A percentile compares a stretch with the other conserved stretches of the same genome.
Evolutionary conservation across 306 rosid genomes (phyloP).

Genomic region (Neltuma alba): DNA sequence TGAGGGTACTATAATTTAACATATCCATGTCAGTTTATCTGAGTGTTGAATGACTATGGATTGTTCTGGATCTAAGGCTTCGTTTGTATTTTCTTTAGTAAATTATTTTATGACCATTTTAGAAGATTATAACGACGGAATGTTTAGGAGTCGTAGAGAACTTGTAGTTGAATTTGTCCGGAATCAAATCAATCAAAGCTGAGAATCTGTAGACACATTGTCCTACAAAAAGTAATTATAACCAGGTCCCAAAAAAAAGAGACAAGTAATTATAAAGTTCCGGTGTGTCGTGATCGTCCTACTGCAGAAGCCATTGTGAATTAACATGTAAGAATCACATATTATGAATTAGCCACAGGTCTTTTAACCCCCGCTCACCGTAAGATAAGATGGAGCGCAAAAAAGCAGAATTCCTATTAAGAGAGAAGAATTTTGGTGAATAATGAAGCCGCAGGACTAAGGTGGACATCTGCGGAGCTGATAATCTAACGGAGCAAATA

Average conservation of each 20-base stretch:
- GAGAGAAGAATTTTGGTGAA: background rate
- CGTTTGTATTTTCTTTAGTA: background rate
- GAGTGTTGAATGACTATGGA: background rate
- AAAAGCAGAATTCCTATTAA: background rate
- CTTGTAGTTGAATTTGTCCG: background rate
- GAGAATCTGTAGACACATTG: background rate
- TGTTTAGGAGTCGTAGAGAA: background rate
- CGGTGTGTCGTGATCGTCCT: background rate
- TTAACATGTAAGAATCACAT: background rate
- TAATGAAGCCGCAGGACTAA: background rate
- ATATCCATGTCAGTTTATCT: background rate
- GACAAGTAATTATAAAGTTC: too few relatives aligned
- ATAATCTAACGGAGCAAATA: constrained; percentile 42
- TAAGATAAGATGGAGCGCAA: background rate
- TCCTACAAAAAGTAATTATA: too few relatives aligned
- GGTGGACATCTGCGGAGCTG: constrained; percentile 1
- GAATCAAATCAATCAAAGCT: background rate
- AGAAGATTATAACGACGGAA: background rate
- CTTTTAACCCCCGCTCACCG: background rate
- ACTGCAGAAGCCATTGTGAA: background rate
- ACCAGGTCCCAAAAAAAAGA: too few relatives aligned
- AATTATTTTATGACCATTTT: background rate
- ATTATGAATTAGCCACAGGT: background rate
- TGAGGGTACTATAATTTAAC: background rate
- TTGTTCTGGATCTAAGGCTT: background rate